Evolutionary conservation across 208 protist genomes (phyloP), one percentile per base, ranked within the genome.

Genomic region (Trypanosoma vivax): DNA sequence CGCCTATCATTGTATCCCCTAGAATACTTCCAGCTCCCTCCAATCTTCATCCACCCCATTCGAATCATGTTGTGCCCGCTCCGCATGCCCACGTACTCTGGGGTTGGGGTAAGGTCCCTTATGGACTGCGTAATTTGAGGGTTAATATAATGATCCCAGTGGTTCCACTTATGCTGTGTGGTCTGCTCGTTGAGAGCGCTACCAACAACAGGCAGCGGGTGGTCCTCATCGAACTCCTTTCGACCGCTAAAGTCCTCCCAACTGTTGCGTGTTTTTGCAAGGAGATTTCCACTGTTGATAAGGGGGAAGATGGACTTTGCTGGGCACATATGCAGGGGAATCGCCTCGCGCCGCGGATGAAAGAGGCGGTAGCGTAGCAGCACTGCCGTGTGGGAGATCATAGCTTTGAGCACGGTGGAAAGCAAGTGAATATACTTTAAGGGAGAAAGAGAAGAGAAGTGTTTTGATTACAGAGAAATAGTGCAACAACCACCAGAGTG

Each of bases 41-140:
- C 88, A 31, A 92, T 90, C 65, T 91, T 90, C 78, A 91, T 89
- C 88, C 88, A 95, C 19, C 88, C 88, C 76, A 95, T 84, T 43
- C 80, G 86, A 52, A 85, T 88, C 50, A 95, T 69, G 55, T 89
- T 88, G 59, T 92, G 79, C 0, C 88, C 88, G 46, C 68, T 79
- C 29, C 88, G 83, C 5, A 71, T 73, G 14, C 88, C 88, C 14
- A 95, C 82, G 59, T 89, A 95, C 58, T 95, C 81, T 18, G 79
- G 77, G 9, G 82, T 79, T 33, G 79, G 67, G 5, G 77, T 88
- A 35, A 95, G 51, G 59, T 89, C 66, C 39, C 42, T 67, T 62
- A 65, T 72, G 48, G 69, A 78, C 41, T 75, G 71, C 28, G 79
- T 92, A 33, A 95, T 48, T 48, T 88, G 78, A 2, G 88, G 88